Base-by-base conservation (phyloP, 306 rosid species). In the Prunus mongolica region DNA sequence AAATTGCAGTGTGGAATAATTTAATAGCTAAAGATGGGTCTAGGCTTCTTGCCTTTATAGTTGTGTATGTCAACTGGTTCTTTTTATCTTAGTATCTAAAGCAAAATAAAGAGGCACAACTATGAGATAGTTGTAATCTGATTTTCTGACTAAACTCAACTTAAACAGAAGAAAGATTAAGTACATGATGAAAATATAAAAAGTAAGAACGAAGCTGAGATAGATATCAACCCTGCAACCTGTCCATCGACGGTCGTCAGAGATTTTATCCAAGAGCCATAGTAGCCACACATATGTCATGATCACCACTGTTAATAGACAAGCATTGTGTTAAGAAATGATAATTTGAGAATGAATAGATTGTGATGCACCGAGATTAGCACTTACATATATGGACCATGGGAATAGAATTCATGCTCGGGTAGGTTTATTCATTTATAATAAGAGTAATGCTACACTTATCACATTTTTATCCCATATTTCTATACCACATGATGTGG, bases 141-240 rank as follows among this genome's bases (percentile, higher is more conserved):
- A 47, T 47, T 47, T 68, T 50, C 16, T 10, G 6, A 69, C 25
- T 8, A 16, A 47, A 45, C 57, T 56, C 52, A 12, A 47, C 52
- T 47, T 47, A 3, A 47, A 46, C 22, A 46, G 15, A 62, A 25
- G 27, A 60, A 60, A 25, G 65, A 6, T 60, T 0, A 13, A 13
- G 52, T 5, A 11, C 12, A 47, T 47, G 10, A 46, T 20, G 5
- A 38, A 38, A 38, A 38, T 6, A 6, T 32, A 38, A 1, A 6
- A 38, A 34, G 44, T 38, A 6, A 1, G 5, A 11, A 3, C 2
- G 5, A 47, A 12, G 52, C 3, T 20, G 32, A 24, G 54, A 41
- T 44, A 12, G 52, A 44, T 3, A 25, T 22, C 3, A 68, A 87
- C 89, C 92, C 90, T 12, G 90, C 88, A 10, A 84, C 83, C 78